These are phyloP conservation scores for Chamaecyparis obtusa DNA, from an alignment of 75 land plant genomes.

Conservation along the genomic window DNA sequence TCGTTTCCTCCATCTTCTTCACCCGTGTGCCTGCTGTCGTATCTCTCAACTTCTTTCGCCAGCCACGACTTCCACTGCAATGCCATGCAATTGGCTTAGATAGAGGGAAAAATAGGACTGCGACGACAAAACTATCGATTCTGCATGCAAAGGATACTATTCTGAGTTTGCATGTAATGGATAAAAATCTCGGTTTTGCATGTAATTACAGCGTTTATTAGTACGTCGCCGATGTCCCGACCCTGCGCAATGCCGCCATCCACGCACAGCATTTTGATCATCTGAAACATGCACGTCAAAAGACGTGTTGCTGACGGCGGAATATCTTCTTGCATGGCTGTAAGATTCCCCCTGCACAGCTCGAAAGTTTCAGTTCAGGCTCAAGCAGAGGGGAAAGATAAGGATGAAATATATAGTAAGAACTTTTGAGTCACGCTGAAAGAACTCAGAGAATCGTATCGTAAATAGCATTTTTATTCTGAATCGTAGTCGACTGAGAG, in stretches of 20 bases:
- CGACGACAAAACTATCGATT: too few species aligned
- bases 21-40: background rate
- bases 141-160: too few species aligned
- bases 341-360: background rate
- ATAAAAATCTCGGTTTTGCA: background rate
- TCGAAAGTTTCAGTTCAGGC: background rate
- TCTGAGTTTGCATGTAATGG: too few species aligned
- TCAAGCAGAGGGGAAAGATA: too few species aligned
- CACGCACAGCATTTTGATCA: background rate
- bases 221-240: background rate
- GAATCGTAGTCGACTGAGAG: too few species aligned
- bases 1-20: background rate
- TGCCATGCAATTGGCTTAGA: background rate
- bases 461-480: too few species aligned
- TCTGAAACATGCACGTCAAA: background rate
- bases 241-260: background rate
- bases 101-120: too few species aligned
- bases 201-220: background rate
- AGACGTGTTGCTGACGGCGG: background rate
- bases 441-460: too few species aligned
- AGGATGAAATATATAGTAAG: too few species aligned
- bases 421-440: too few species aligned
- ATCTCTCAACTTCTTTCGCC: background rate
- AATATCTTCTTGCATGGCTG: background rate
- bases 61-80: conserved; percentile 1